Evolutionary conservation across 2,329 filamentous ascomycete genomes (phyloP).

Genomic region (Penicillium expansum): DNA sequence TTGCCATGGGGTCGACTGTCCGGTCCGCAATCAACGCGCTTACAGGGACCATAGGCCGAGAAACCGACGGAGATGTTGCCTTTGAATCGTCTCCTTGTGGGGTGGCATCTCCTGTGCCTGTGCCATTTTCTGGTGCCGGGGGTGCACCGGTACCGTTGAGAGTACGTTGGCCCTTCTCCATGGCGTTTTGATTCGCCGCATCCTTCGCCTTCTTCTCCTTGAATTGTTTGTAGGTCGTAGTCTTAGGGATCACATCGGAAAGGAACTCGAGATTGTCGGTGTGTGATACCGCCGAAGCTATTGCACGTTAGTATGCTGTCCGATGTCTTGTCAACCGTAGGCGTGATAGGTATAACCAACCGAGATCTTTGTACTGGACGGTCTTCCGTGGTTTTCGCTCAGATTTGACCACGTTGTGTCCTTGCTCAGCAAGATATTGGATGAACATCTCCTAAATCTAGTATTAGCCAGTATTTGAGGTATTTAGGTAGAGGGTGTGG

Average conservation of each 20-base stretch:
- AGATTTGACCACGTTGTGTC: conserved; percentile 81
- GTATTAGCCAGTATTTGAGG: conserved; percentile 10
- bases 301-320: conserved; percentile 10
- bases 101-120: conserved; percentile 16
- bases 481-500: conserved; percentile 12
- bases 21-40: conserved; percentile 56
- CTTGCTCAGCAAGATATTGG: conserved; percentile 81
- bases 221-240: conserved; percentile 73
- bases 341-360: conserved; percentile 46
- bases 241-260: conserved; percentile 84
- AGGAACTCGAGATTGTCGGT: conserved; percentile 95
- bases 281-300: conserved; percentile 79
- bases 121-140: conserved; percentile 24
- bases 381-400: conserved; percentile 90
- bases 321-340: background rate
- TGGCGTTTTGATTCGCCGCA: conserved; percentile 27
- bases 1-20: conserved; percentile 47
- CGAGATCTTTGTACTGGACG: conserved; percentile 92
- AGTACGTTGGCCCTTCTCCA: conserved; percentile 41
- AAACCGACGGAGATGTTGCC: conserved; percentile 25
- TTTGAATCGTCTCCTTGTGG: conserved; percentile 17
- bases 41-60: conserved; percentile 45
- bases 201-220: conserved; percentile 59
- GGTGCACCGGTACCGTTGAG: conserved; percentile 30
- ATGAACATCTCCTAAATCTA: conserved; percentile 80